These are phyloP conservation scores for Boletus sp. DNA, from an alignment of 768 basidiomycete species.

Conservation along the genomic window DNA sequence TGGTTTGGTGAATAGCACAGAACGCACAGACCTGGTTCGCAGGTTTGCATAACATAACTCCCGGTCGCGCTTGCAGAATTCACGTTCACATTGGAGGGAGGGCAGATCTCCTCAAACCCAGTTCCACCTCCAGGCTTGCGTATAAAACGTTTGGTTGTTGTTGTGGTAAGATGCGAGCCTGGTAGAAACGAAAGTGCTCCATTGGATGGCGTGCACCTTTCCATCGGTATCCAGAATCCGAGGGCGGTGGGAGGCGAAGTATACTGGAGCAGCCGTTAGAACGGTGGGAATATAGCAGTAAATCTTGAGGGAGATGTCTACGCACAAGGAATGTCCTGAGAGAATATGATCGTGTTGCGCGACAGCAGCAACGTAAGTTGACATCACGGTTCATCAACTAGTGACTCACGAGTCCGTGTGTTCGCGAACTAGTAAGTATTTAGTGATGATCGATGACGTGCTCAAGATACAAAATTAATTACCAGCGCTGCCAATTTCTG, in stretches of 20 bases:
- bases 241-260: slow-evolving; percentile 89
- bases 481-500: slow-evolving; percentile 92
- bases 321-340: slow-evolving; percentile 70
- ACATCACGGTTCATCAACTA: not conserved
- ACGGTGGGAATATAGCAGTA: not conserved
- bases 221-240: slow-evolving; percentile 96
- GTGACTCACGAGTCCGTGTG: slow-evolving; percentile 88
- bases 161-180: slow-evolving; percentile 76
- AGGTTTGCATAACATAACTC: slow-evolving; percentile 65
- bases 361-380: not conserved
- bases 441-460: not conserved
- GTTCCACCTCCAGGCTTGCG: slow-evolving; percentile 75
- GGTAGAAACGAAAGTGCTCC: slow-evolving; percentile 88
- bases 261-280: slow-evolving; percentile 52
- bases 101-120: slow-evolving; percentile 66
- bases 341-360: not conserved
- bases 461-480: slow-evolving; percentile 9
- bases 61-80: slow-evolving; percentile 20
- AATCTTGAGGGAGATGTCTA: not conserved
- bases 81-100: slow-evolving; percentile 19
- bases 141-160: slow-evolving; percentile 83
- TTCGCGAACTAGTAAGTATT: slow-evolving; percentile 57
- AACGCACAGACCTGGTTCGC: slow-evolving; percentile 57
- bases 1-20: not conserved
- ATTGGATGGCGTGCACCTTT: slow-evolving; percentile 77